Conservation (phyloP, 805 yeast genomes). For the Yamadazyma laniorum region DNA sequence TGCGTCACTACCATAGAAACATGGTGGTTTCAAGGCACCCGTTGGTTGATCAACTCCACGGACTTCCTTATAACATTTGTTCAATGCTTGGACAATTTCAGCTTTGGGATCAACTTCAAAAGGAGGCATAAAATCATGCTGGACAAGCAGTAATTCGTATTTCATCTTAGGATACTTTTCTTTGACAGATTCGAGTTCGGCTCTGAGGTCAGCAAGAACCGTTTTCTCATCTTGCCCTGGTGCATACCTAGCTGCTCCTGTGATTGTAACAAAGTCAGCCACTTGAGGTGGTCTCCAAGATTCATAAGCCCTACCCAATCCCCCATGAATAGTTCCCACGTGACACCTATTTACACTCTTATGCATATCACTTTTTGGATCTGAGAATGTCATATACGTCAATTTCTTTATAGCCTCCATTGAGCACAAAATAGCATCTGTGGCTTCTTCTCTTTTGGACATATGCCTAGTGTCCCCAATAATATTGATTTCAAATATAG, state of each 20-base stretch:
- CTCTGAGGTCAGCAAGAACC: conserved; percentile 21
- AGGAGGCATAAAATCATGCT: conserved; percentile 14
- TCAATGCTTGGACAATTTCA: conserved; percentile 7
- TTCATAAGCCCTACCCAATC: conserved; percentile 25
- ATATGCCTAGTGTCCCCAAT: conserved; percentile 30
- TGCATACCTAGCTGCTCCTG: conserved; percentile 30
- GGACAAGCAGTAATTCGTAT: conserved; percentile 9
- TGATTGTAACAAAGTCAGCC: conserved; percentile 28
- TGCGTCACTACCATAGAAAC: conserved; percentile 14
- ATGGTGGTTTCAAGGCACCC: conserved; percentile 14
- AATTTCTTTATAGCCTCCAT: conserved; percentile 25
- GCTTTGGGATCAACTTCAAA: conserved; percentile 12
- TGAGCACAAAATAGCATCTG: conserved; percentile 27
- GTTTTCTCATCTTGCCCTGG: conserved; percentile 25
- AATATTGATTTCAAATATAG: conserved; percentile 24
- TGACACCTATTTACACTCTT: conserved; percentile 27
- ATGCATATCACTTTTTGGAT: conserved; percentile 19
- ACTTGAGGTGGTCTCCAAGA: conserved; percentile 31
- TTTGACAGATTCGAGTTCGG: conserved; percentile 18
- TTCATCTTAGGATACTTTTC: conserved; percentile 12
- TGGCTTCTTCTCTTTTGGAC: conserved; percentile 31
- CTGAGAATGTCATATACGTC: conserved; percentile 23
- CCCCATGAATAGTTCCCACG: conserved; percentile 29
- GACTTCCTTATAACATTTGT: conserved; percentile 5
- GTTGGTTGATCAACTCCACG: conserved; percentile 13